phyloP scores from a whole-genome alignment of 805 yeast genomes.

The Cyberlindnera nakhonratchasimensis region DNA sequence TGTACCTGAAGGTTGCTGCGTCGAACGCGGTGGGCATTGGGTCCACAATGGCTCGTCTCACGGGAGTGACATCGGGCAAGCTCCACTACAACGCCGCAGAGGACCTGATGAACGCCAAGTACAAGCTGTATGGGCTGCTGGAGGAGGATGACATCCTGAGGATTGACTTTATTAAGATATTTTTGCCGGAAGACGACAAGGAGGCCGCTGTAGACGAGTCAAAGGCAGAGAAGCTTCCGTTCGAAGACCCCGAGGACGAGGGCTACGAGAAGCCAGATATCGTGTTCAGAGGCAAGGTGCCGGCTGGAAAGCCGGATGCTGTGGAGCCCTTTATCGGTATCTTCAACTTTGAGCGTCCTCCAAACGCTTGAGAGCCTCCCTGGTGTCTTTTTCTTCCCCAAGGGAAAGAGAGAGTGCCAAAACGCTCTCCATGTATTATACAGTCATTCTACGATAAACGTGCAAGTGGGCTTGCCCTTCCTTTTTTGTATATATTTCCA shows the following conservation, averaged over 20 bases:
- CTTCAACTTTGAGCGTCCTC: constrained; percentile 42
- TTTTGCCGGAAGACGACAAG: constrained; percentile 20
- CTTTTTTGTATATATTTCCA: too few relatives aligned
- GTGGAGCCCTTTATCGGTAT: constrained; percentile 55
- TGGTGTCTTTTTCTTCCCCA: too few relatives aligned
- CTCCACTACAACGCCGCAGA: constrained; percentile 46
- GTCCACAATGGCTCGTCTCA: constrained; percentile 53
- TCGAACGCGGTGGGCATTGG: constrained; percentile 53
- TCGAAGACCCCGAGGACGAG: constrained; percentile 33
- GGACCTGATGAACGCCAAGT: constrained; percentile 44
- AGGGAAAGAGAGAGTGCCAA: too few relatives aligned
- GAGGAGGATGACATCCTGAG: constrained; percentile 45
- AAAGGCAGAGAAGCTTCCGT: constrained; percentile 13
- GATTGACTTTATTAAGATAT: constrained; percentile 49
- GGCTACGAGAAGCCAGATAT: constrained; percentile 44
- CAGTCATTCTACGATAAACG: too few relatives aligned
- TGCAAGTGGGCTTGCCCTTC: too few relatives aligned
- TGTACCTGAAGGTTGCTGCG: constrained; percentile 45
- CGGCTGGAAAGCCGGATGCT: constrained; percentile 49
- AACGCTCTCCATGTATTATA: too few relatives aligned
- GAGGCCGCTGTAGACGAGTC: constrained; percentile 8
- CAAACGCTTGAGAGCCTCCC: too few relatives aligned
- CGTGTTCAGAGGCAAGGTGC: constrained; percentile 49
- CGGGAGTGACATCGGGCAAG: constrained; percentile 47
- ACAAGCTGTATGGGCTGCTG: constrained; percentile 45